Evolutionary conservation across 2,329 filamentous ascomycete genomes (phyloP).

Genomic region (Cladobotryum protrusum): DNA sequence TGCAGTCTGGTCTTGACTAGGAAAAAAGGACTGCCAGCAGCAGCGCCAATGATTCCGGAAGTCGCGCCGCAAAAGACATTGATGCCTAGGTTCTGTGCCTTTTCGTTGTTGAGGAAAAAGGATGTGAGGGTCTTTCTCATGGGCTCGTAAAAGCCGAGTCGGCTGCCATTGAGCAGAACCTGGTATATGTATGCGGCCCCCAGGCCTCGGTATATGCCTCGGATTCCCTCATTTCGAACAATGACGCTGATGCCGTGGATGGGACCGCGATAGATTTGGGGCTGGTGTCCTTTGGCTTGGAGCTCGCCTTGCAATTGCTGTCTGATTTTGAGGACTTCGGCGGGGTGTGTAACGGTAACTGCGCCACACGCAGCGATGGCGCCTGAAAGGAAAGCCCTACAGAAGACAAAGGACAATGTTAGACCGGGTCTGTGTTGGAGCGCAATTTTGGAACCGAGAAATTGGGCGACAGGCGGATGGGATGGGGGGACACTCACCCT

Average conservation of each 20-base stretch:
- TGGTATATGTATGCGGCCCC: constrained; percentile 95
- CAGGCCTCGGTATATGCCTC: constrained; percentile 81
- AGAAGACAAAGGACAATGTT: not conserved
- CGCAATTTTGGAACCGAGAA: not conserved
- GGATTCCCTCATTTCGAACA: constrained; percentile 78
- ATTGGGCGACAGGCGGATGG: not conserved
- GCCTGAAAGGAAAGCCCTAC: constrained; percentile 84
- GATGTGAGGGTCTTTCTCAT: constrained; percentile 67
- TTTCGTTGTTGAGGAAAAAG: constrained; percentile 63
- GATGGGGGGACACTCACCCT: constrained; percentile 5
- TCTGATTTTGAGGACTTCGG: constrained; percentile 99
- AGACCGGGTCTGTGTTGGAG: not conserved
- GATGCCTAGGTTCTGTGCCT: constrained; percentile 77
- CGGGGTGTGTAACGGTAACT: constrained; percentile 94
- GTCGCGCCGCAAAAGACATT: constrained; percentile 91
- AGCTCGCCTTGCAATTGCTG: constrained; percentile 97
- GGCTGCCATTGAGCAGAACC: constrained; percentile 91
- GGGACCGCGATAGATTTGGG: constrained; percentile 83
- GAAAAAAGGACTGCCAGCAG: constrained; percentile 94
- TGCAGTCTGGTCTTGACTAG: constrained; percentile 94
- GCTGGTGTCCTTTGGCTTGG: constrained; percentile 76
- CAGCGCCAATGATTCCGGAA: constrained; percentile 85
- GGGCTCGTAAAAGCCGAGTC: constrained; percentile 95
- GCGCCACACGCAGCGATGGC: constrained; percentile 96
- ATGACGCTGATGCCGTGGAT: constrained; percentile 89